Evolutionary conservation across 306 rosid genomes (phyloP), one percentile per base, ranked within the genome.

Genomic region (Cicer judaicum): DNA sequence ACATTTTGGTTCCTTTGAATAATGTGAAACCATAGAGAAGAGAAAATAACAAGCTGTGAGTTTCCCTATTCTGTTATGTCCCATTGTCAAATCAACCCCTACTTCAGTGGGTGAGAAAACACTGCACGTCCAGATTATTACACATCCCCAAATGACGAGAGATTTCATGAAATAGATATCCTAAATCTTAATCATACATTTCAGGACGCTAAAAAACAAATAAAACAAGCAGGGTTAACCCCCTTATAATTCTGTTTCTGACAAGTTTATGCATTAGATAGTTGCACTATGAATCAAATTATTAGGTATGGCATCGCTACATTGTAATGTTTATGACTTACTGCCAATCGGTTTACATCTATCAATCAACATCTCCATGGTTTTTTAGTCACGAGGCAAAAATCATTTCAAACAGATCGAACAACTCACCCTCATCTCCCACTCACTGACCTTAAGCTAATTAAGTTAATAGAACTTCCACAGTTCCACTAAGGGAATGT

Each of bases 381-480:
- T 68, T 13, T 56, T 34, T 10, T 18, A 34, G 18, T 16, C 78
- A 8, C 1, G 39, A 46, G 39, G 65, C 70, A 15, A 63, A 67
- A 47, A 39, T 24, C 39, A 60, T 55, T 38, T 29, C 19, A 39
- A 64, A 64, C 43, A 34, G 42, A 43, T 44, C 36, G 59, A 54
- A 36, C 70, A 21, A 56, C 63, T 10, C 73, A 12, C n/a, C 21
- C 1, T 56, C 49, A 40, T 14, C 63, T 47, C 36, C 6, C 66
- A 48, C 36, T 21, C 75, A 80, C 14, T n/a, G 47, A 36, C 67
- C 12, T 49, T 60, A 14, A 49, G 41, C 15, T 43, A 40, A 56
- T 72, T 52, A 19, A 49, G 41, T 12, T 50, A 40, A 56, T 72
- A 60, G 81, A 72, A 65, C 54, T 56, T 54, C 52, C 29, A 49